These are phyloP conservation scores for Colletotrichum neosansevieriae DNA, from an alignment of 2,329 filamentous ascomycete species.

Conservation along the genomic window DNA sequence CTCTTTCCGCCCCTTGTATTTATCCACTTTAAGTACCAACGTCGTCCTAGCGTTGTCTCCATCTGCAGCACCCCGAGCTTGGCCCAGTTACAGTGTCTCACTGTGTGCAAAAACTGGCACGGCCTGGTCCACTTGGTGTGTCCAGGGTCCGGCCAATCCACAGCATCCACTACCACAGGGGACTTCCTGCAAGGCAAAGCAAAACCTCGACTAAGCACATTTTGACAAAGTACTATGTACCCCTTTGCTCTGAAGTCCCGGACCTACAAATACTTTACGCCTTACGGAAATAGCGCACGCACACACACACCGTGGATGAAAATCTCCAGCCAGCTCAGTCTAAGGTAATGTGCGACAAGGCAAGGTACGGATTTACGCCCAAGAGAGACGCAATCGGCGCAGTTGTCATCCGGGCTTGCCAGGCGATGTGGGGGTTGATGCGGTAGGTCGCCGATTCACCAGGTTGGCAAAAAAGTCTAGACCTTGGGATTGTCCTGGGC, in stretches of 20 bases:
- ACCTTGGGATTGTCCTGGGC: slow-evolving; percentile 12
- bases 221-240: not conserved
- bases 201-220: slow-evolving; percentile 3
- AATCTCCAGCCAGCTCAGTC: not conserved
- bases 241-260: not conserved
- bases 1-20: no score
- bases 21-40: not conserved
- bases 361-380: not conserved
- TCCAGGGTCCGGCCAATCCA: slow-evolving; percentile 33
- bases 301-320: not conserved
- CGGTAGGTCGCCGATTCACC: slow-evolving; percentile 16
- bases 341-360: not conserved
- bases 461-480: slow-evolving; percentile 20
- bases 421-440: slow-evolving; percentile 2
- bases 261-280: not conserved
- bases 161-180: slow-evolving; percentile 24
- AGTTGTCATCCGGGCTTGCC: not conserved
- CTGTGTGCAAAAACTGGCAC: not conserved
- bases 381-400: not conserved
- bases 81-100: slow-evolving; percentile 26
- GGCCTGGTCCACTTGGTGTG: slow-evolving; percentile 10
- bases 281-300: not conserved
- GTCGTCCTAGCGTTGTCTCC: slow-evolving; percentile 3
- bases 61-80: slow-evolving; percentile 26
- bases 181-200: slow-evolving; percentile 19